Percentiles rank a stretch among this genome's conserved stretches.
Evolutionary conservation across 2,329 filamentous ascomycete genomes (phyloP).

Genomic region (Aspergillus udagawae): DNA sequence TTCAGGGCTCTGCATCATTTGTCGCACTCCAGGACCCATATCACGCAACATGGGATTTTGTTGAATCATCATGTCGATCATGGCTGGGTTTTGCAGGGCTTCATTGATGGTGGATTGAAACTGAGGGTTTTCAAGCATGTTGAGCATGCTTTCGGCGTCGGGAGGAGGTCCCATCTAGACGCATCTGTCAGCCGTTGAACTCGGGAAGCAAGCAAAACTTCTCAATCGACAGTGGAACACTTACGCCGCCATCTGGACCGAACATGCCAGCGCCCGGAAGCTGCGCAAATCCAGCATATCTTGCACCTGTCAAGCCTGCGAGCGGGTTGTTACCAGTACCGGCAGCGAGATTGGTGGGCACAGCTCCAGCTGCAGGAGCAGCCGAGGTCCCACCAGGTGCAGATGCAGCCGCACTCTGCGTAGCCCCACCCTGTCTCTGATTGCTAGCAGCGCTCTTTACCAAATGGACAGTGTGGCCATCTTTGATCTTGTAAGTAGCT

Average conservation of each 20-base stretch:
- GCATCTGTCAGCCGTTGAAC: conserved; percentile 11
- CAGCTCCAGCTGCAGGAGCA: conserved; percentile 33
- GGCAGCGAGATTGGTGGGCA: conserved; percentile 47
- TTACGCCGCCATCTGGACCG: conserved; percentile 87
- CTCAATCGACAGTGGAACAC: conserved; percentile 35
- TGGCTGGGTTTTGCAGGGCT: conserved; percentile 88
- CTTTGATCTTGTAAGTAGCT: conserved; percentile 86
- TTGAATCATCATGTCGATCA: conserved; percentile 92
- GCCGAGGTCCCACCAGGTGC: conserved; percentile 29
- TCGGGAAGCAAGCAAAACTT: background rate
- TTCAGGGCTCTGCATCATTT: conserved; percentile 82
- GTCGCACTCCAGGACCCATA: conserved; percentile 67
- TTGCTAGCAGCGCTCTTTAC: conserved; percentile 96
- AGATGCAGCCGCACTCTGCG: conserved; percentile 42
- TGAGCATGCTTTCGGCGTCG: conserved; percentile 73
- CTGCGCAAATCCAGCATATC: conserved; percentile 88
- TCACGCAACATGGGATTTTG: conserved; percentile 78
- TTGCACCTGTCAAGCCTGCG: conserved; percentile 83
- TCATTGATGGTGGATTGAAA: conserved; percentile 87
- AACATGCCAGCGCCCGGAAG: conserved; percentile 86
- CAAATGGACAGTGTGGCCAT: conserved; percentile 91
- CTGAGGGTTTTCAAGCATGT: conserved; percentile 84
- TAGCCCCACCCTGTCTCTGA: conserved; percentile 54
- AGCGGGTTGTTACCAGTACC: conserved; percentile 77
- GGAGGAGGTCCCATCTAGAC: conserved; percentile 82